phyloP scores from a whole-genome alignment of 345 rosid species.

The Theobroma cacao region DNA sequence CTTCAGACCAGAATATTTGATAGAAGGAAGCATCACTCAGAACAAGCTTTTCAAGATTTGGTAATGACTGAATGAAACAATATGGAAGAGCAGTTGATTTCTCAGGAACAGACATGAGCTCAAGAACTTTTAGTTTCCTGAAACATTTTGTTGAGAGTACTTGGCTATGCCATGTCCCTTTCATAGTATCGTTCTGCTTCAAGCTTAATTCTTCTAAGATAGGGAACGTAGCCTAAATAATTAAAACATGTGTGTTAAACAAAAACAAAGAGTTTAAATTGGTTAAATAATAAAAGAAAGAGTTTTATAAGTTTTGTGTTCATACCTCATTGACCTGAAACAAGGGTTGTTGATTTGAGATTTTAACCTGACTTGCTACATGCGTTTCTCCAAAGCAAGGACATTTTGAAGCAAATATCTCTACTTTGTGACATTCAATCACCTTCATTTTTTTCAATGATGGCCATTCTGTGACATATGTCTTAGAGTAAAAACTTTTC shows the following conservation, averaged over 20 bases:
- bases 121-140: background rate
- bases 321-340: constrained; percentile 13
- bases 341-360: background rate
- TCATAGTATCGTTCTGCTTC: background rate
- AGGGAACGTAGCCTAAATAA: background rate
- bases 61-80: background rate
- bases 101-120: background rate
- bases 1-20: background rate
- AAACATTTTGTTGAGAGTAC: background rate
- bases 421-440: background rate
- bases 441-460: background rate
- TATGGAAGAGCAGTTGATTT: background rate
- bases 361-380: background rate
- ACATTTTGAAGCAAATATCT: constrained; percentile 5
- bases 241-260: background rate
- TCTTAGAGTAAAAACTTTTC: background rate
- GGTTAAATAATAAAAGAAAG: too few species aligned
- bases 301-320: background rate
- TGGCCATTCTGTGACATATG: constrained; percentile 17
- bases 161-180: background rate
- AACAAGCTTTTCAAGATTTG: background rate
- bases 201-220: background rate
- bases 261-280: background rate
- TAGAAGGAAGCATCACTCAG: background rate
- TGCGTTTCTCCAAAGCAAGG: background rate